Evolutionary conservation across 106 monocot genomes (phyloP).

Genomic region (Dendrobium chrysotoxum): DNA sequence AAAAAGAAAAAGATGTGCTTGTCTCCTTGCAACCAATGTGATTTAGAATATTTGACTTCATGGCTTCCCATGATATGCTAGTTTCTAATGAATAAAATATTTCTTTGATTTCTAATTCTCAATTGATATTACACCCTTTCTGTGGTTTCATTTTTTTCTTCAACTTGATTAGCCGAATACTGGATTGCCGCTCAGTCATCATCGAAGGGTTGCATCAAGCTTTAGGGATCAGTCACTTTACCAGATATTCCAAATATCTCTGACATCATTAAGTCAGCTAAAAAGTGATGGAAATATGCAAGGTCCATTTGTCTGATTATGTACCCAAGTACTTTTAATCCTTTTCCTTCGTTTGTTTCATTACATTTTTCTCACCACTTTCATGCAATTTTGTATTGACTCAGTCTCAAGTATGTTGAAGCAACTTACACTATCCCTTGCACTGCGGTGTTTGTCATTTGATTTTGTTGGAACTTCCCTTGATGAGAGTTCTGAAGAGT

Average conservation of each 20-base stretch:
- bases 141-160: slow-evolving; percentile 6
- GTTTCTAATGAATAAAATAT: not conserved
- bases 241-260: slow-evolving; percentile 95
- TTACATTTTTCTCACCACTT: not conserved
- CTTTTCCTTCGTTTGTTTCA: not conserved
- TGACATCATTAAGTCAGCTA: slow-evolving; percentile 75
- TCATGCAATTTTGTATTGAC: slow-evolving; percentile 3
- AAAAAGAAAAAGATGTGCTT: not conserved
- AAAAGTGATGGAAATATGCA: slow-evolving; percentile 67
- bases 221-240: slow-evolving; percentile 89
- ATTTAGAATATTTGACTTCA: not conserved
- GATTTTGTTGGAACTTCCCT: slow-evolving; percentile 94
- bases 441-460: slow-evolving; percentile 81
- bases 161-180: slow-evolving; percentile 50
- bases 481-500: slow-evolving; percentile 99
- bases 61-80: not conserved
- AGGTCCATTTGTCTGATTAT: slow-evolving; percentile 22
- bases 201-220: slow-evolving; percentile 65
- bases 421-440: slow-evolving; percentile 72
- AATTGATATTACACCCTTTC: not conserved
- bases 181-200: slow-evolving; percentile 66
- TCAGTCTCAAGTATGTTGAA: slow-evolving; percentile 67
- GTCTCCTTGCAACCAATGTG: not conserved
- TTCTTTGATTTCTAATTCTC: not conserved
- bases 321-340: slow-evolving; percentile 4